Evolutionary conservation across 352 stramenopile species (phyloP).

Genomic region (Globisporangium canariense): DNA sequence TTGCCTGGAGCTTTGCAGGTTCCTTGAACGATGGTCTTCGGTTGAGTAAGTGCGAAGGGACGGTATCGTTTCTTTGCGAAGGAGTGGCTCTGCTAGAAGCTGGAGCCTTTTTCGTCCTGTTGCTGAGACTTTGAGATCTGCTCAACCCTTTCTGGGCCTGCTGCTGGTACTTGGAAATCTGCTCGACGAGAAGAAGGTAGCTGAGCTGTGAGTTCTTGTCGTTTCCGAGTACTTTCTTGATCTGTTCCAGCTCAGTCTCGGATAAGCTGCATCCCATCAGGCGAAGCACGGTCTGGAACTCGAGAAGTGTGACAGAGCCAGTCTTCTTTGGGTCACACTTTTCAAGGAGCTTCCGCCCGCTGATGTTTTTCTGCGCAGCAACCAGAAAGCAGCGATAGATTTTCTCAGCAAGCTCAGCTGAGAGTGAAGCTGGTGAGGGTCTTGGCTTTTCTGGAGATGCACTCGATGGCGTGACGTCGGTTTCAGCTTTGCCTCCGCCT

Average conservation of each 20-base stretch:
- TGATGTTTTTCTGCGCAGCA: conserved; percentile 74
- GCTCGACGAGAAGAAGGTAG: conserved; percentile 45
- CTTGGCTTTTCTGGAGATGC: neutral
- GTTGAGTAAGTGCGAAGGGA: neutral
- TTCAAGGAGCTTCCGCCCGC: conserved; percentile 62
- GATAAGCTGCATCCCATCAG: conserved; percentile 67
- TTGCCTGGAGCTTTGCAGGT: conserved; percentile 2
- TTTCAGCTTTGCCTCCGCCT: conserved; percentile 14
- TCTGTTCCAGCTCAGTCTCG: conserved; percentile 42
- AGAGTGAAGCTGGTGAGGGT: conserved; percentile 7
- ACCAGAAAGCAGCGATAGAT: conserved; percentile 63
- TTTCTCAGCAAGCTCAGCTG: conserved; percentile 44
- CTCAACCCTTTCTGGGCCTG: neutral
- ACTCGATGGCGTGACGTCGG: conserved; percentile 5
- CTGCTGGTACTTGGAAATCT: conserved; percentile 40
- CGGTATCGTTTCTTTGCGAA: conserved; percentile 3
- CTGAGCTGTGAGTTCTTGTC: conserved; percentile 38
- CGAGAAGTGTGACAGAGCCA: conserved; percentile 52
- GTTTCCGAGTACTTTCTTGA: conserved; percentile 50
- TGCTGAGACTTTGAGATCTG: neutral
- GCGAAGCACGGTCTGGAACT: conserved; percentile 76
- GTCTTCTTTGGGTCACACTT: conserved; percentile 59
- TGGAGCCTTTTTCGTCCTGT: conserved; percentile 1
- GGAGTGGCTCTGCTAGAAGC: neutral
- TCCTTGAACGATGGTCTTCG: neutral